phyloP scores from a whole-genome alignment of 352 stramenopile genomes.

The Elongisporangium prolatum region DNA sequence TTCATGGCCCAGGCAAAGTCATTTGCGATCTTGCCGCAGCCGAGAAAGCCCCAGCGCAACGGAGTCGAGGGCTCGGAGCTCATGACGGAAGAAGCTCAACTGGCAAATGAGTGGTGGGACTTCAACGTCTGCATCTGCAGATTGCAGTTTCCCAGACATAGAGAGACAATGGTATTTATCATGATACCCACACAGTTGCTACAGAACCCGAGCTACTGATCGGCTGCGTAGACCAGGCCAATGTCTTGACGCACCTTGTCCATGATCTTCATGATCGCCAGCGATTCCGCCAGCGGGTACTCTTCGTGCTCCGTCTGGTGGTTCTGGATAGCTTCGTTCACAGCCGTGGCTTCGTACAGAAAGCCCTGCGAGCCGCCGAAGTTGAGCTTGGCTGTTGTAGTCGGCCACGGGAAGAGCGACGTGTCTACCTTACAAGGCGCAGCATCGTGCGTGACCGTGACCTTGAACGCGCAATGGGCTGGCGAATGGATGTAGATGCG shows the following conservation, averaged over 20 bases:
- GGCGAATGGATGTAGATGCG: conserved; percentile 56
- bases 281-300: conserved; percentile 58
- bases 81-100: too few species aligned
- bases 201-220: too few species aligned
- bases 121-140: too few species aligned
- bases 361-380: conserved; percentile 14
- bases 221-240: conserved; percentile 27
- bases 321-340: conserved; percentile 29
- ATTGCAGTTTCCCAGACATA: too few species aligned
- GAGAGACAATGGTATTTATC: too few species aligned
- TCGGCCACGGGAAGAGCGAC: conserved; percentile 13
- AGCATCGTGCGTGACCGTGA: conserved; percentile 14
- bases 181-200: too few species aligned
- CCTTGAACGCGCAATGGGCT: conserved; percentile 12
- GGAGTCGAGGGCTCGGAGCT: too few species aligned
- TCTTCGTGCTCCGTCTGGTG: conserved; percentile 35
- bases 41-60: too few species aligned
- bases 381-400: conserved; percentile 2
- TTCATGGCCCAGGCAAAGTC: too few species aligned
- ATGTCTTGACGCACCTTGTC: conserved; percentile 37
- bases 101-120: too few species aligned
- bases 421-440: too few species aligned
- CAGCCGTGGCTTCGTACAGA: conserved; percentile 15
- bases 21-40: too few species aligned
- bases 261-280: conserved; percentile 64